Evolutionary conservation across 2,329 filamentous ascomycete species (phyloP).

Genomic region (Cladophialophora chaetospira): DNA sequence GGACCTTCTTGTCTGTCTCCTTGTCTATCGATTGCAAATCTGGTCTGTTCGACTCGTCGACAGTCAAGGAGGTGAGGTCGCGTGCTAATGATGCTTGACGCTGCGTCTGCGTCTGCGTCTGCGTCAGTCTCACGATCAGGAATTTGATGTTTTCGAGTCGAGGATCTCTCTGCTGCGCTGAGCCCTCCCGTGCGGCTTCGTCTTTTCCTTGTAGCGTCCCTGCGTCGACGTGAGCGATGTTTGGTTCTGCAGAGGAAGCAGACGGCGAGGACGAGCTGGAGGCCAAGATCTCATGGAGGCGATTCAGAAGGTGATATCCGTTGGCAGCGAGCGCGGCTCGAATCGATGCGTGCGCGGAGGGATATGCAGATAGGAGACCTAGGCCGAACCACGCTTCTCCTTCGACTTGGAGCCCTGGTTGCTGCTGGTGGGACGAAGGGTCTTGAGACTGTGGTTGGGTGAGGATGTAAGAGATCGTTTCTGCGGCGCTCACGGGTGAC

Average conservation of each 20-base stretch:
- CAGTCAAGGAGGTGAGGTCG: too few species aligned
- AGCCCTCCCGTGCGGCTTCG: background rate
- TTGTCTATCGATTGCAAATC: background rate
- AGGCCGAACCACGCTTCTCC: conserved; percentile 29
- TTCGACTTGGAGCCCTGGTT: conserved; percentile 14
- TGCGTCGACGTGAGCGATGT: too few species aligned
- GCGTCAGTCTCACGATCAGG: conserved; percentile 19
- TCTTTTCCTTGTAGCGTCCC: background rate
- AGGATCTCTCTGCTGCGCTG: conserved; percentile 6
- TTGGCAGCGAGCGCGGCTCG: conserved; percentile 4
- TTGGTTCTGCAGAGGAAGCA: too few species aligned
- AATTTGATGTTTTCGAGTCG: conserved; percentile 24
- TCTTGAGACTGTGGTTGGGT: too few species aligned
- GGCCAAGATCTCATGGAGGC: conserved; percentile 2
- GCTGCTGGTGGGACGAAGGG: too few species aligned
- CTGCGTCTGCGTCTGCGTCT: background rate
- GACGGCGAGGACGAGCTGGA: background rate
- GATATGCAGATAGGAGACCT: conserved; percentile 15
- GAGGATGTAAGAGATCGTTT: conserved; percentile 19
- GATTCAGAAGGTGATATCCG: conserved; percentile 4
- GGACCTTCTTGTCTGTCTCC: background rate
- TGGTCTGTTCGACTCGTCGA: too few species aligned
- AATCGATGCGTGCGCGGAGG: conserved; percentile 12
- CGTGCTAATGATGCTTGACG: background rate
- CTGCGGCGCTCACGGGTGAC: too few species aligned